Percentiles rank a stretch among this genome's conserved stretches.
Evolutionary conservation across 352 stramenopile genomes (phyloP).

Genomic region (Phytopythium ostracodes): DNA sequence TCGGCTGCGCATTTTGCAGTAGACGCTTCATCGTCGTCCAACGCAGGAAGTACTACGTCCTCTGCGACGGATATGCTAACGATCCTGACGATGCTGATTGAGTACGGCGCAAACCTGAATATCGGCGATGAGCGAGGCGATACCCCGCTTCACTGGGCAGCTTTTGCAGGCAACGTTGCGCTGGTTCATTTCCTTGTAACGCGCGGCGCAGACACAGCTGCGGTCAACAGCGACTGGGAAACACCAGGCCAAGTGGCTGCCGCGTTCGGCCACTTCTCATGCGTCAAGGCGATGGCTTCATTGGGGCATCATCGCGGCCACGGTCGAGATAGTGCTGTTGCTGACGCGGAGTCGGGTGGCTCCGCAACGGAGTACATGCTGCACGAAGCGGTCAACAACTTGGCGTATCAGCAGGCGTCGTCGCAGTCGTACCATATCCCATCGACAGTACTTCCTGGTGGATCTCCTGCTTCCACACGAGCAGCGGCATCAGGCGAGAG

Average conservation of each 20-base stretch:
- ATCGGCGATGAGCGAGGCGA: slow-evolving; percentile 57
- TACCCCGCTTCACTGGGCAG: slow-evolving; percentile 64
- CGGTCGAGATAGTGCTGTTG: slow-evolving; percentile 22
- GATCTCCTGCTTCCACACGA: not conserved
- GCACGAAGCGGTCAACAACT: slow-evolving; percentile 26
- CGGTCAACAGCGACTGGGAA: slow-evolving; percentile 61
- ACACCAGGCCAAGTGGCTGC: slow-evolving; percentile 44
- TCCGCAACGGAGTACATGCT: slow-evolving; percentile 1
- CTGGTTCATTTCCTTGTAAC: slow-evolving; percentile 37
- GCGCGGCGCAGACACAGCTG: slow-evolving; percentile 38
- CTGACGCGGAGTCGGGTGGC: slow-evolving; percentile 6
- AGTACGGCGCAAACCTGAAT: slow-evolving; percentile 39
- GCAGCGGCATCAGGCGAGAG: slow-evolving; percentile 1
- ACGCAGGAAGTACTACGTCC: not conserved
- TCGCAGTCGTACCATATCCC: slow-evolving; percentile 21
- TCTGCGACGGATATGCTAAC: slow-evolving; percentile 6
- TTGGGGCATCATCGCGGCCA: not conserved
- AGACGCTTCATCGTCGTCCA: slow-evolving; percentile 17
- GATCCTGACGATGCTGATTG: slow-evolving; percentile 21
- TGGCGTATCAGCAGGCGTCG: slow-evolving; percentile 31
- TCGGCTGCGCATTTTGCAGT: slow-evolving; percentile 40
- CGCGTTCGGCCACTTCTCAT: slow-evolving; percentile 40
- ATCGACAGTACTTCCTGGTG: not conserved
- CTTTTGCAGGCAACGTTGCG: slow-evolving; percentile 34
- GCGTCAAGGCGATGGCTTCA: slow-evolving; percentile 16